These are phyloP conservation scores for Fusarium cicatricum DNA, from an alignment of 2,329 filamentous ascomycete genomes.

Conservation along the genomic window DNA sequence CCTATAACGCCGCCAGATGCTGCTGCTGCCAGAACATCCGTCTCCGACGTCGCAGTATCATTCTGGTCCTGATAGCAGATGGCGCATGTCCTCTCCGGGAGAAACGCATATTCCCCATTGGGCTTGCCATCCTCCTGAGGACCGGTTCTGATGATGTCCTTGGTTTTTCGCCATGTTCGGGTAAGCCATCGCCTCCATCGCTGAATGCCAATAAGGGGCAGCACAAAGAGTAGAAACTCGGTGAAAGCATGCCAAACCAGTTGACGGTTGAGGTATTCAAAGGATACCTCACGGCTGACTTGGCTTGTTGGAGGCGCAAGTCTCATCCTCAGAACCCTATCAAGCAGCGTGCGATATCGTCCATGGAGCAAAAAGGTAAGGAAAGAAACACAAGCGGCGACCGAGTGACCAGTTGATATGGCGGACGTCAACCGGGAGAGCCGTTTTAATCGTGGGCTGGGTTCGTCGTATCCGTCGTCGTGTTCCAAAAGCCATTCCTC, in stretches of 20 bases:
- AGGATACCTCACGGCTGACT: constrained; percentile 89
- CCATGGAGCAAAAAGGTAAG: constrained; percentile 91
- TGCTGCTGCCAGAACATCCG: constrained; percentile 76
- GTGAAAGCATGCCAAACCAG: constrained; percentile 99
- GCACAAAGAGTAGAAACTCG: constrained; percentile 94
- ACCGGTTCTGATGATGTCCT: constrained; percentile 65
- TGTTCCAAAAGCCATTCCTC: constrained; percentile 83
- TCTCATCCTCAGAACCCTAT: constrained; percentile 83
- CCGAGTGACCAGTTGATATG: constrained; percentile 77
- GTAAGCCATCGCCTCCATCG: constrained; percentile 92
- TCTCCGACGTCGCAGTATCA: constrained; percentile 72
- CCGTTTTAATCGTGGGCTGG: constrained; percentile 58
- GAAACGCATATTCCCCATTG: constrained; percentile 79
- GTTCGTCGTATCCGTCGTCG: constrained; percentile 77
- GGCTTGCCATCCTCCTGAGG: constrained; percentile 58
- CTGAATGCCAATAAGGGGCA: constrained; percentile 95
- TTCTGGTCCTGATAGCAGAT: constrained; percentile 98
- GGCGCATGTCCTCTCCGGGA: constrained; percentile 93
- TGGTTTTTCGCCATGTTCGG: constrained; percentile 84
- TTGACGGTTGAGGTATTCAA: constrained; percentile 97
- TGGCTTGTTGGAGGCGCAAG: constrained; percentile 86
- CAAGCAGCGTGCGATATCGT: constrained; percentile 87
- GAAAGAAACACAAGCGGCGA: constrained; percentile 85
- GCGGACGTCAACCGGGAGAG: constrained; percentile 75
- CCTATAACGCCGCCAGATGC: constrained; percentile 81